Percentiles rank a stretch among this genome's conserved stretches.
Conservation (phyloP, 2,329 filamentous ascomycete species). For the Akanthomyces lecanii region DNA sequence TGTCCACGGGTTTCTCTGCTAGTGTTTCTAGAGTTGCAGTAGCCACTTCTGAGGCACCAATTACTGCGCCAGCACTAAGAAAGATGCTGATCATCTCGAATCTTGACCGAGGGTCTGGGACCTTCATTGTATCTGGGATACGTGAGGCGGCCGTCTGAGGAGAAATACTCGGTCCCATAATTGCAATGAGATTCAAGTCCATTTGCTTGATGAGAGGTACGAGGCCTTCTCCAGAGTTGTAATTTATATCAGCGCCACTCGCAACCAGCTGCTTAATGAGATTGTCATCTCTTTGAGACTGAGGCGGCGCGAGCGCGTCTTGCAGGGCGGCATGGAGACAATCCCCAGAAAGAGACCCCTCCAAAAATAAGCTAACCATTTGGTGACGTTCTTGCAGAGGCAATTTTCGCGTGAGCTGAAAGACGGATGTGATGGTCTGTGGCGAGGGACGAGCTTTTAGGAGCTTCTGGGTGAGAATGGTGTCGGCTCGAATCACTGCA, state of each 20-base stretch:
- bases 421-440: slow-evolving; percentile 45
- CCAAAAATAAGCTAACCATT: slow-evolving; percentile 48
- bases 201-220: slow-evolving; percentile 44
- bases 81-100: slow-evolving; percentile 46
- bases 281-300: slow-evolving; percentile 44
- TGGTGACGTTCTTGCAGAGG: slow-evolving; percentile 40
- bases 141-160: slow-evolving; percentile 45
- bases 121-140: slow-evolving; percentile 44
- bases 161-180: slow-evolving; percentile 43
- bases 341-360: slow-evolving; percentile 43
- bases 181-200: slow-evolving; percentile 43
- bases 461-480: slow-evolving; percentile 42
- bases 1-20: slow-evolving; percentile 44
- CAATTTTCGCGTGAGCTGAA: slow-evolving; percentile 44
- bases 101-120: slow-evolving; percentile 39
- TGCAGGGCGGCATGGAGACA: slow-evolving; percentile 48
- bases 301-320: slow-evolving; percentile 47
- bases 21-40: slow-evolving; percentile 40
- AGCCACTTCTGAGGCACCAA: slow-evolving; percentile 40
- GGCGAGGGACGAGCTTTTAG: slow-evolving; percentile 43
- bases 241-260: slow-evolving; percentile 51
- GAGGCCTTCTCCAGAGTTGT: slow-evolving; percentile 47
- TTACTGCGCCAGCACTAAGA: slow-evolving; percentile 41
- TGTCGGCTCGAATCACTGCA: slow-evolving; percentile 44
- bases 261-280: slow-evolving; percentile 50